Percentiles rank a stretch among this genome's conserved stretches.
These are phyloP conservation scores for Inonotus hispidus DNA, from an alignment of 1,284 basidiomycete species.

Conservation along the genomic window DNA sequence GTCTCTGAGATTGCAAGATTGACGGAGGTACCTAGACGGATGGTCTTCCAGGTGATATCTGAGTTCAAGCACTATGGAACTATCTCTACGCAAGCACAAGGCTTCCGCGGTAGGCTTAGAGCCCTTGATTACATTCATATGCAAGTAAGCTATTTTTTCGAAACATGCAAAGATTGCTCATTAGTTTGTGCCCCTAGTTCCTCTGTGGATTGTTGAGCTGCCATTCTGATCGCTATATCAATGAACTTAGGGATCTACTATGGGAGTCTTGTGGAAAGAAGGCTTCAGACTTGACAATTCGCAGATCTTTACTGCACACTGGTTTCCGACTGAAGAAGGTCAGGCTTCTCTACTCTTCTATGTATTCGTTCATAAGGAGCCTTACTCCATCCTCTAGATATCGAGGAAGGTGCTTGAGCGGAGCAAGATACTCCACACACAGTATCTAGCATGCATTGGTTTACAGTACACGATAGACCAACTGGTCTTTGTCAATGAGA, in stretches of 20 bases:
- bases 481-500: constrained; percentile 34
- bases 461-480: constrained; percentile 26
- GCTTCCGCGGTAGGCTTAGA: background rate
- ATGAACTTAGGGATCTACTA: constrained; percentile 16
- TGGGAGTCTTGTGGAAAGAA: constrained; percentile 13
- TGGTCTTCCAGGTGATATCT: background rate
- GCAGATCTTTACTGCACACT: constrained; percentile 19
- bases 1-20: background rate
- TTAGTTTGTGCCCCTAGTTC: background rate
- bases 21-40: background rate
- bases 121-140: background rate
- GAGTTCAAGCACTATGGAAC: background rate
- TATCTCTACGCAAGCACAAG: background rate
- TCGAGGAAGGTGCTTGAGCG: constrained; percentile 24
- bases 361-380: background rate
- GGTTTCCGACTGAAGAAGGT: constrained; percentile 27
- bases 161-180: background rate
- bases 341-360: background rate
- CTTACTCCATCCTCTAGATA: constrained; percentile 21
- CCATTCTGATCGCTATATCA: constrained; percentile 15
- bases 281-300: constrained; percentile 22
- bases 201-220: background rate
- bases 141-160: background rate
- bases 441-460: constrained; percentile 23
- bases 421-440: constrained; percentile 21